Conservation (phyloP, 129 eudicot species). For the Flaveria ramosissima region DNA sequence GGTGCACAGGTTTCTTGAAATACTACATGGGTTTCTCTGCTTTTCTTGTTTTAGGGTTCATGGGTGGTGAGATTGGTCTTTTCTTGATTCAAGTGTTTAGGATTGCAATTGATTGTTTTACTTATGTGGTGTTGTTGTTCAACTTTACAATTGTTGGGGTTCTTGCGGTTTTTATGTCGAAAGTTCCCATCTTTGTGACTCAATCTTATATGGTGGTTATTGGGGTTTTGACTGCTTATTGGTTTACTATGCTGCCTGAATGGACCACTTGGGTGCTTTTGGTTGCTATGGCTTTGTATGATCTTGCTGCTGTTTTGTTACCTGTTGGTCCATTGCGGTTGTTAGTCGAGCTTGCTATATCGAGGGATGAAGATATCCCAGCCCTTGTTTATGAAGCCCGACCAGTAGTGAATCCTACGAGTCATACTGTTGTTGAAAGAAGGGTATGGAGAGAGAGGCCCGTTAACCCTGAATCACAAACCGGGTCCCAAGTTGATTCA, state of each 20-base stretch:
- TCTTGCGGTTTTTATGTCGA: conserved; percentile 75
- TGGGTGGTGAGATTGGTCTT: conserved; percentile 82
- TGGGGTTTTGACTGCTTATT: conserved; percentile 92
- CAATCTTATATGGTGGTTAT: conserved; percentile 84
- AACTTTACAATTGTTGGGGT: conserved; percentile 92
- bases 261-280: conserved; percentile 99
- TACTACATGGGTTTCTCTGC: conserved; percentile 94
- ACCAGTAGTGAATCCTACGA: conserved; percentile 48
- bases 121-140: conserved; percentile 51
- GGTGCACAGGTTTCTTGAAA: conserved; percentile 87
- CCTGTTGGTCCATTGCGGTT: conserved; percentile 93
- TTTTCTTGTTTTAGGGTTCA: conserved; percentile 81
- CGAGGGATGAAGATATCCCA: conserved; percentile 93
- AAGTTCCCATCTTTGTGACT: conserved; percentile 78
- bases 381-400: conserved; percentile 97
- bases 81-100: conserved; percentile 55
- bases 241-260: conserved; percentile 95
- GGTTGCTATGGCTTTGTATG: conserved; percentile 94
- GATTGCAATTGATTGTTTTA: conserved; percentile 59
- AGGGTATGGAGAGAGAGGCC: conserved; percentile 68
- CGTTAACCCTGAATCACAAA: conserved; percentile 21
- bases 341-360: conserved; percentile 89
- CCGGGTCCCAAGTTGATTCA: conserved; percentile 13
- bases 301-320: conserved; percentile 93
- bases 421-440: conserved; percentile 40